Evolutionary conservation across 371 early-diverging fungal species (phyloP).

Genomic region (Mortierella sp.): DNA sequence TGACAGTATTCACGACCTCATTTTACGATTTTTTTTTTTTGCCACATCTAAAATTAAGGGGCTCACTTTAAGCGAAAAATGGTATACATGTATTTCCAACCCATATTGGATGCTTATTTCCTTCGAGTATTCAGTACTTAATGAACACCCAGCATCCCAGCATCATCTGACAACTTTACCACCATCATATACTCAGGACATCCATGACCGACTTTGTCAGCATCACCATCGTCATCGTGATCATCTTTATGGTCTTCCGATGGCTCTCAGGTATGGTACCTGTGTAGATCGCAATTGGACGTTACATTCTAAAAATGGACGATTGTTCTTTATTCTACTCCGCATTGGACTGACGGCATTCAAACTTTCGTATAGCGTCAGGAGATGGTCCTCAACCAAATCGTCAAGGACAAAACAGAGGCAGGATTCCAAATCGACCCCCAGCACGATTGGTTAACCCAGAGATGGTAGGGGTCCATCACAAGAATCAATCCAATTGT

Average conservation of each 20-base stretch:
- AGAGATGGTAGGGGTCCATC: slow-evolving; percentile 65
- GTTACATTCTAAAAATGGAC: background rate
- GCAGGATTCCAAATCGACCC: slow-evolving; percentile 59
- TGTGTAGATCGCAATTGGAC: background rate
- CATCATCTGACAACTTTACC: background rate
- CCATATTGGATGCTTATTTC: background rate
- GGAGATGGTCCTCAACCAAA: slow-evolving; percentile 60
- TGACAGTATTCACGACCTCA: too few relatives aligned
- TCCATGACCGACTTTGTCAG: slow-evolving; percentile 83
- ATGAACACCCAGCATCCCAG: background rate
- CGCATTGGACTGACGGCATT: background rate
- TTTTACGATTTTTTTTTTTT: too few relatives aligned
- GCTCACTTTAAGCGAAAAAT: too few relatives aligned
- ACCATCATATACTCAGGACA: slow-evolving; percentile 1
- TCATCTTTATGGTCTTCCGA: slow-evolving; percentile 78
- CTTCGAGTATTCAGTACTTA: background rate
- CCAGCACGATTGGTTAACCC: slow-evolving; percentile 67
- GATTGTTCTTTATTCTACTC: background rate
- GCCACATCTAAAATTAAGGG: too few relatives aligned
- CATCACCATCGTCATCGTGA: slow-evolving; percentile 78
- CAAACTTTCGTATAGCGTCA: slow-evolving; percentile 11
- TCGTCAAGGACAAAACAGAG: slow-evolving; percentile 57
- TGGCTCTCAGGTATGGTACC: slow-evolving; percentile 77
- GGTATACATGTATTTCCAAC: background rate
- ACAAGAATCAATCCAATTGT: background rate